phyloP scores from a whole-genome alignment of 1,139 yeast species.

The Magnusiomyces paraingens region DNA sequence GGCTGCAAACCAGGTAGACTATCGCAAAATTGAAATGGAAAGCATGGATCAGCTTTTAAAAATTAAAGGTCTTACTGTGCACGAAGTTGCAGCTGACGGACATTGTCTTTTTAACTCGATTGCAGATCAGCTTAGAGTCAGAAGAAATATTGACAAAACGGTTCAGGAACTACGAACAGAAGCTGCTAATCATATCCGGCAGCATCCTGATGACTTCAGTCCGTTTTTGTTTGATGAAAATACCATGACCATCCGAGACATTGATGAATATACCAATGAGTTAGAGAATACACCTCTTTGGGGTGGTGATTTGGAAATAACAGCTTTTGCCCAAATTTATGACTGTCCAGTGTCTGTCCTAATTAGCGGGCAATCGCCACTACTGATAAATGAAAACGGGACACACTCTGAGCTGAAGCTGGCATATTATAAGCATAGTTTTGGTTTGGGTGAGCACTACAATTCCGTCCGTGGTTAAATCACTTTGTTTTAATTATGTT shows the following conservation, averaged over 20 bases:
- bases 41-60: constrained; percentile 50
- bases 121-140: constrained; percentile 59
- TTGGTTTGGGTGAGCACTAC: constrained; percentile 92
- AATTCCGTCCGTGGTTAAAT: constrained; percentile 57
- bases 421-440: constrained; percentile 79
- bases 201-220: constrained; percentile 59
- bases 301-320: constrained; percentile 93
- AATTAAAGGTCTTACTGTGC: constrained; percentile 43
- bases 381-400: constrained; percentile 49
- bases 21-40: constrained; percentile 63
- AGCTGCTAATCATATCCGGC: constrained; percentile 62
- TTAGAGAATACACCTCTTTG: constrained; percentile 75
- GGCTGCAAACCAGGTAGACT: constrained; percentile 59
- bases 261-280: constrained; percentile 63
- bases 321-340: constrained; percentile 66
- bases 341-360: constrained; percentile 68
- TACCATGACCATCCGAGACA: constrained; percentile 53
- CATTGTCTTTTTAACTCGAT: constrained; percentile 88
- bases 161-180: constrained; percentile 52
- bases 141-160: constrained; percentile 41
- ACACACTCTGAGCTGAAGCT: constrained; percentile 48
- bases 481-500: not conserved
- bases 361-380: constrained; percentile 66
- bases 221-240: constrained; percentile 81
- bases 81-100: constrained; percentile 76